phyloP scores from a whole-genome alignment of 2,329 filamentous ascomycete genomes.

The Massarina eburnea region DNA sequence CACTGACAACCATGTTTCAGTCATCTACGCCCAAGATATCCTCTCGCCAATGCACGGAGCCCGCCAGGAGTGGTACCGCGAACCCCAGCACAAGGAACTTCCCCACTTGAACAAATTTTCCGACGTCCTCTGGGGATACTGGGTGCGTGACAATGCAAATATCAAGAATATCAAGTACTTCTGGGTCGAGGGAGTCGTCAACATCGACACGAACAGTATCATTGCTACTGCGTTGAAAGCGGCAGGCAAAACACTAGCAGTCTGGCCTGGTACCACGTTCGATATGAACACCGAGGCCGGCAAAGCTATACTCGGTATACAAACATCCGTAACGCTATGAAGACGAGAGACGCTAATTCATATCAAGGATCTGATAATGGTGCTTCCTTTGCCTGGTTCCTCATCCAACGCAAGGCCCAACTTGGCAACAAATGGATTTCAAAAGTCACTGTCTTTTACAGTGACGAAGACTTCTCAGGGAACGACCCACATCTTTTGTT shows the following conservation, averaged over 20 bases:
- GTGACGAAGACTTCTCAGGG: not conserved
- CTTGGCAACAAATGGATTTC: slow-evolving; percentile 19
- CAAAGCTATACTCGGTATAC: slow-evolving; percentile 22
- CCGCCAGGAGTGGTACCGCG: not conserved
- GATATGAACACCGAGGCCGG: slow-evolving; percentile 14
- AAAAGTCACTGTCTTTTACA: slow-evolving; percentile 14
- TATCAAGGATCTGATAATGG: slow-evolving; percentile 18
- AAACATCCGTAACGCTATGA: too few species aligned
- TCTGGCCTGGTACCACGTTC: slow-evolving; percentile 22
- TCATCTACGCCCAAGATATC: slow-evolving; percentile 6
- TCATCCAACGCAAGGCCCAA: slow-evolving; percentile 21
- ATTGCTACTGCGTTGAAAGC: slow-evolving; percentile 16
- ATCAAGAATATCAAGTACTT: slow-evolving; percentile 19
- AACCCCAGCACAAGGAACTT: slow-evolving; percentile 7
- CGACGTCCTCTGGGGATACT: slow-evolving; percentile 25
- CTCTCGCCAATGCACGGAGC: not conserved
- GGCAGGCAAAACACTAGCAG: not conserved
- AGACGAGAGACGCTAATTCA: not conserved
- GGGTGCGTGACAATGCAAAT: slow-evolving; percentile 13
- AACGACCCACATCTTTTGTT: not conserved
- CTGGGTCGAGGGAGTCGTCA: slow-evolving; percentile 20
- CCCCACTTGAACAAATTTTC: slow-evolving; percentile 15
- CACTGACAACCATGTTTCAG: not conserved
- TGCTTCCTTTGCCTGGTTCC: slow-evolving; percentile 23
- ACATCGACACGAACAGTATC: slow-evolving; percentile 17